Percentiles rank a stretch among this genome's conserved stretches.
Conservation (phyloP, 495 filamentous ascomycete genomes). For the Penicillium simplicissimum region DNA sequence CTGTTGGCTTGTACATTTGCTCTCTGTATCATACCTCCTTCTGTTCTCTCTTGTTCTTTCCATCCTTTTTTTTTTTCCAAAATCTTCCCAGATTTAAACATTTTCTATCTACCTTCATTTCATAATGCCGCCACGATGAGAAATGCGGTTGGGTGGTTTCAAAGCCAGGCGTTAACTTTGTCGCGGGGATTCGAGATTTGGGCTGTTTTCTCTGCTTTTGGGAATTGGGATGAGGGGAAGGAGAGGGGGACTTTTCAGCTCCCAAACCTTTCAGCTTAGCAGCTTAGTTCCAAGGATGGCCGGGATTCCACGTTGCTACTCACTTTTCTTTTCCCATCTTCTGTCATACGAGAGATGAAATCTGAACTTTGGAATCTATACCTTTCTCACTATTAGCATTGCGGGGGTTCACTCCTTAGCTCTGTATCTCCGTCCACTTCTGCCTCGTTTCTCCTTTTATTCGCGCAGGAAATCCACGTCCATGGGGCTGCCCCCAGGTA, state of each 20-base stretch:
- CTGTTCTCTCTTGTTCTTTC: neutral
- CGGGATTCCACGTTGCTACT: slow-evolving; percentile 7
- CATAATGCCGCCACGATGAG: slow-evolving; percentile 4
- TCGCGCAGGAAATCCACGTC: neutral
- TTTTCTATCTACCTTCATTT: slow-evolving; percentile 2
- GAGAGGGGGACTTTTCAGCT: neutral
- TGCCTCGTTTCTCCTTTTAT: neutral
- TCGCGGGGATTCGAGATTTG: neutral
- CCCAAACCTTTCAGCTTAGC: neutral
- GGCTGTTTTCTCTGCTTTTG: neutral
- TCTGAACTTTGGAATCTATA: neutral
- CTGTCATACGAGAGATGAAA: slow-evolving; percentile 16
- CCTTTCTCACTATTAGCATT: neutral
- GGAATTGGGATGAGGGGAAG: neutral
- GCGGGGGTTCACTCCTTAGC: neutral
- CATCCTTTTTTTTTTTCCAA: neutral
- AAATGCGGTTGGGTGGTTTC: neutral
- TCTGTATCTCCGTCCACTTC: neutral
- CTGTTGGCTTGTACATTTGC: slow-evolving; percentile 28
- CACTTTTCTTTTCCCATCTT: slow-evolving; percentile 3
- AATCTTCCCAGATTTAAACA: neutral
- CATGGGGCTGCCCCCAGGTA: neutral
- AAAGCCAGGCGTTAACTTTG: slow-evolving; percentile 1
- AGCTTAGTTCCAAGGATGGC: slow-evolving; percentile 7
- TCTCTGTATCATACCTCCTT: slow-evolving; percentile 26